Base-by-base conservation (phyloP, 106 monocot genomes). In the Dendrobium officinale region DNA sequence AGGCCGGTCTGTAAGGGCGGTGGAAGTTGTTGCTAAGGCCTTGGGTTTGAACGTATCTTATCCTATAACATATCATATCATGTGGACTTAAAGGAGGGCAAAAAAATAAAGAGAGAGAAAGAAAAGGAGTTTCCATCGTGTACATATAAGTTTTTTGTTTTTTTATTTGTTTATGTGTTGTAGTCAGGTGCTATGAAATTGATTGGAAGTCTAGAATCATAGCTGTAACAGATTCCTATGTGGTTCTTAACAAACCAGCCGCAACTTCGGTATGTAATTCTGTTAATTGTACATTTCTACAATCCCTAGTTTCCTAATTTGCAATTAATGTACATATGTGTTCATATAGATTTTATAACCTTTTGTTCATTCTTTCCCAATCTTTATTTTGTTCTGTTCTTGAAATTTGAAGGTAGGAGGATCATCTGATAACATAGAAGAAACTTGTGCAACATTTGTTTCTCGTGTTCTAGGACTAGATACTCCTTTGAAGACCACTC, bases 391-490 rank as follows among this genome's bases (percentile, higher is more conserved):
- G 44, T 2, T 26, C 24, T 55, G 13, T 56, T 68, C 49, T 83
- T 73, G 22, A 22, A 31, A 73, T 78, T 45, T 75, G 37, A 80
- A 98, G 97, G 98, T 99, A 9, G 98, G 98, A 74, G 98, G 98
- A 77, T 89, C 98, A 81, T 89, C 91, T 9, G 94, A 99, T 84
- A 99, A 99, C 73, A 99, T 95, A 67, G 98, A 95, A 86, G 98
- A 99, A 88, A 85, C 84, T 37, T 99, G 98, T 86, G 95, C 87
- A 51, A 92, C 87, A 67, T 99, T 99, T 91, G 80, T 95, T 80
- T 91, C 95, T 85, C 95, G 92, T 88, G 95, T 91, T 55, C 86
- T 99, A 79, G 95, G 85, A 75, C 82, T 93, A 41, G 84, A 89
- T 66, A 86, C 81, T 75, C 92, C 95, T 61, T 78, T 99, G 84